These are phyloP conservation scores for Acacia melanoxylon DNA, from an alignment of 306 rosid species.

Conservation along the genomic window DNA sequence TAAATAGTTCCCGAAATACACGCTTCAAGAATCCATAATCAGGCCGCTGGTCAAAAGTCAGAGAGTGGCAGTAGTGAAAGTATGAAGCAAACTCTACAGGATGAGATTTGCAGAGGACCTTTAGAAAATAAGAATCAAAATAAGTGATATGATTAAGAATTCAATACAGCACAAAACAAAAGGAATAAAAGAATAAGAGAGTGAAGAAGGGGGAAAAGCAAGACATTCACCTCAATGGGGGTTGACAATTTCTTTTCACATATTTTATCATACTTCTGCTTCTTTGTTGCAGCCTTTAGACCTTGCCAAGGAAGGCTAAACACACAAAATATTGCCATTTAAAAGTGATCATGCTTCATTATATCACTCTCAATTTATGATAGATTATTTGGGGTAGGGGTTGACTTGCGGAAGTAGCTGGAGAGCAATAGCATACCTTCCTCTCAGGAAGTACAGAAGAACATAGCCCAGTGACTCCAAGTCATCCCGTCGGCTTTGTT, in stretches of 20 bases:
- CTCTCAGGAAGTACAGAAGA: constrained; percentile 90
- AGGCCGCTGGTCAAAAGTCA: constrained; percentile 95
- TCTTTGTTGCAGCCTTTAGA: constrained; percentile 96
- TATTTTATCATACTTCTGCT: constrained; percentile 96
- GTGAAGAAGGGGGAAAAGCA: not conserved
- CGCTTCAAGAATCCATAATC: constrained; percentile 98
- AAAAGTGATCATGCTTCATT: constrained; percentile 21
- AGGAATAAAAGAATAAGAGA: not conserved
- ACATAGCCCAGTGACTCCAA: constrained; percentile 97
- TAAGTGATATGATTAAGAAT: constrained; percentile 27
- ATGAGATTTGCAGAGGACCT: constrained; percentile 93
- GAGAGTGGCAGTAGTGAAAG: constrained; percentile 90
- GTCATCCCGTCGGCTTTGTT: constrained; percentile 99
- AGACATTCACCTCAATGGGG: constrained; percentile 81
- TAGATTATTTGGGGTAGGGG: not conserved
- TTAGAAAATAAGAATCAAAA: constrained; percentile 26
- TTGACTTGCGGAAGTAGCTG: constrained; percentile 1
- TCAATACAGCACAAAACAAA: not conserved
- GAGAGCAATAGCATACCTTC: constrained; percentile 61
- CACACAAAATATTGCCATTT: constrained; percentile 26
- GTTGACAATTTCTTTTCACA: constrained; percentile 95
- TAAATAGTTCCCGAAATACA: constrained; percentile 80
- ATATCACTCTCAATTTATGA: not conserved
- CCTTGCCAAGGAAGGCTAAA: constrained; percentile 99
- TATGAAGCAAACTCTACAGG: constrained; percentile 97